Evolutionary conservation across 2,329 filamentous ascomycete species (phyloP).

Genomic region (Penicillium paneum): DNA sequence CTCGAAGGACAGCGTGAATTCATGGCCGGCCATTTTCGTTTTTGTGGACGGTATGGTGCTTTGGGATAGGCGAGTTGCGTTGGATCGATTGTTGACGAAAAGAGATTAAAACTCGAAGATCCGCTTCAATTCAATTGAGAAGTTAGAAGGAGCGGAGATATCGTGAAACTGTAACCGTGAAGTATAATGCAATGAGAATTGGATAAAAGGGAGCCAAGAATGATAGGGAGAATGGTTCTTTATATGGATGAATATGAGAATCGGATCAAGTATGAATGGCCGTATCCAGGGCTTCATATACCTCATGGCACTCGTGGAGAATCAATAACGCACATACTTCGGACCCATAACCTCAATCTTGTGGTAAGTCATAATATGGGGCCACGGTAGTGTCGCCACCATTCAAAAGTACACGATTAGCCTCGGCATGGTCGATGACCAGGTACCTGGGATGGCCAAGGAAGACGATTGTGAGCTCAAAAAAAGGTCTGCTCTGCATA

Average conservation of each 20-base stretch:
- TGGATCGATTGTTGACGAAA: neutral
- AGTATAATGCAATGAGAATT: conserved; percentile 5
- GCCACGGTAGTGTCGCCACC: conserved; percentile 17
- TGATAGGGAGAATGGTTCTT: neutral
- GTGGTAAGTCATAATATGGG: conserved; percentile 5
- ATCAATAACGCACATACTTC: conserved; percentile 3
- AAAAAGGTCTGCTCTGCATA: conserved; percentile 3
- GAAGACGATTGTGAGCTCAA: conserved; percentile 16
- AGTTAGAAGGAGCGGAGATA: neutral
- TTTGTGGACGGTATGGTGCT: neutral
- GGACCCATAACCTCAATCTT: conserved; percentile 10
- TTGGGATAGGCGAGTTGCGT: neutral
- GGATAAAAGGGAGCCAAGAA: neutral
- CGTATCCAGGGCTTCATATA: conserved; percentile 22
- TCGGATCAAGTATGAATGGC: conserved; percentile 1
- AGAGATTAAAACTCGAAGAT: neutral
- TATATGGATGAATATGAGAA: neutral
- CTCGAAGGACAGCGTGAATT: conserved; percentile 33
- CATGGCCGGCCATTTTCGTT: conserved; percentile 20
- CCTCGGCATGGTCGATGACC: conserved; percentile 13
- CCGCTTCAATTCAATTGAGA: conserved; percentile 5
- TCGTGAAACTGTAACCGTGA: conserved; percentile 5
- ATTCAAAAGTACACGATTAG: conserved; percentile 19
- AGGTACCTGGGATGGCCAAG: conserved; percentile 16
- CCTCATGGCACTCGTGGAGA: conserved; percentile 9